Base-by-base conservation (phyloP, 805 yeast species). In the Blastobotrys robertii region DNA sequence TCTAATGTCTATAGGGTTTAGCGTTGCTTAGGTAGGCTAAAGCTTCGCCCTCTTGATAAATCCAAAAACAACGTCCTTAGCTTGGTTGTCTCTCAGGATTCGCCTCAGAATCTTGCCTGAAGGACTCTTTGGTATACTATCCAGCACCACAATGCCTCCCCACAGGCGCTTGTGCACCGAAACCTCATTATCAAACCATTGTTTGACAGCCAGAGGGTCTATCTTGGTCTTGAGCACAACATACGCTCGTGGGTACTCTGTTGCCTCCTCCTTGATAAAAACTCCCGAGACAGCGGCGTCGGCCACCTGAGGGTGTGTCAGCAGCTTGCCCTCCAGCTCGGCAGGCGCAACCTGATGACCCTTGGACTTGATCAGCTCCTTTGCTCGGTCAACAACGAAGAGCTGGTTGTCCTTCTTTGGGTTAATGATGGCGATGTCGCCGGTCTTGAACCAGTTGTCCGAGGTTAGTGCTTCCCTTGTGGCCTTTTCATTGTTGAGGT, bases 291-390 rank as follows among this genome's bases (percentile, higher is more conserved):
- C 96, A 4, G 96, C 96, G 53, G 84, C 72, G 64, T 88, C 97
- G 34, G 80, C 76, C 38, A 88, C 96, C 42, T 72, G 67, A n/a
- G 73, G 72, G 65, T 84, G 85, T 52, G 77, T 81, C 45, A 78
- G 71, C 53, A 86, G 68, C 13, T 90, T 81, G 29, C 90, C 81
- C 65, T 88, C 97, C 49, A 88, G 83, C 68, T 88, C 97, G 10
- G 96, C 90, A 30, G 97, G 90, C 8, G 96, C 88, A 49, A 88
- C 77, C 68, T 95, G 81, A 65, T 87, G 95, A 50, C 96, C 96
- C 48, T 63, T 62, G 13, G 64, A 59, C 67, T 79, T 79, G 69
- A 79, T 79, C 55, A 79, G 73, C 59, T 79, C 81, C 64, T 79
- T 79, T 38, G 75, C 77, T 40, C 85, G 67, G 53, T 77, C 83